Percentiles rank a stretch among this genome's conserved stretches.
Evolutionary conservation across 345 rosid species (phyloP).

Genomic region (Bruguiera gymnorhiza): DNA sequence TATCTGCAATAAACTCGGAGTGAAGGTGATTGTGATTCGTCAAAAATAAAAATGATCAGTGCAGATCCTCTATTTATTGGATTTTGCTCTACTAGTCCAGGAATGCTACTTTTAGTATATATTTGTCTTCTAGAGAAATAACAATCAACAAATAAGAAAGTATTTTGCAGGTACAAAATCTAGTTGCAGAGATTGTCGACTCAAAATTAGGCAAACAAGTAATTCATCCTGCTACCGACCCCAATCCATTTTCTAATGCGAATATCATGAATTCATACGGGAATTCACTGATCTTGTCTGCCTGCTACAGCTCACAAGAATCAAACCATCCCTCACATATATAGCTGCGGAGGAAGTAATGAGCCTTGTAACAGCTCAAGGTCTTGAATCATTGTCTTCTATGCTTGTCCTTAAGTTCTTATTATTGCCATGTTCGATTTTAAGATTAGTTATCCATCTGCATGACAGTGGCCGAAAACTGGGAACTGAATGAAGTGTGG

Average conservation of each 20-base stretch:
- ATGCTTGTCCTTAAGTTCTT: not conserved
- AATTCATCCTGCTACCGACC: constrained; percentile 19
- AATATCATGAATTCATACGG: not conserved
- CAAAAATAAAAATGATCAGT: not conserved
- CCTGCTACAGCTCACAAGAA: constrained; percentile 62
- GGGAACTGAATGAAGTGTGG: constrained; percentile 89
- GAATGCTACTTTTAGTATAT: not conserved
- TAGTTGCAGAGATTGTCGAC: constrained; percentile 90
- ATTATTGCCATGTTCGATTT: not conserved
- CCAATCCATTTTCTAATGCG: constrained; percentile 14
- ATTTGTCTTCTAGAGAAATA: not conserved
- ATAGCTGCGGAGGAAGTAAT: constrained; percentile 94
- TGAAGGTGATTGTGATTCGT: constrained; percentile 45
- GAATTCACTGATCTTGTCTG: constrained; percentile 4
- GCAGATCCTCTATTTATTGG: not conserved
- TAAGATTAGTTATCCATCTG: constrained; percentile 12
- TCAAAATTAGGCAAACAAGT: constrained; percentile 94
- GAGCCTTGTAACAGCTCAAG: constrained; percentile 99
- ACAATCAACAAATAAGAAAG: constrained; percentile 8
- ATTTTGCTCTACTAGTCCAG: not conserved
- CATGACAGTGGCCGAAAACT: constrained; percentile 70
- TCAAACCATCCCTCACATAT: constrained; percentile 76
- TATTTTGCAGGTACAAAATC: constrained; percentile 68
- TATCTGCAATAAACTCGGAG: constrained; percentile 81
- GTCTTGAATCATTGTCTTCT: constrained; percentile 32